Conservation (phyloP, 2,329 filamentous ascomycete genomes). For the Colletotrichum endophyticum region DNA sequence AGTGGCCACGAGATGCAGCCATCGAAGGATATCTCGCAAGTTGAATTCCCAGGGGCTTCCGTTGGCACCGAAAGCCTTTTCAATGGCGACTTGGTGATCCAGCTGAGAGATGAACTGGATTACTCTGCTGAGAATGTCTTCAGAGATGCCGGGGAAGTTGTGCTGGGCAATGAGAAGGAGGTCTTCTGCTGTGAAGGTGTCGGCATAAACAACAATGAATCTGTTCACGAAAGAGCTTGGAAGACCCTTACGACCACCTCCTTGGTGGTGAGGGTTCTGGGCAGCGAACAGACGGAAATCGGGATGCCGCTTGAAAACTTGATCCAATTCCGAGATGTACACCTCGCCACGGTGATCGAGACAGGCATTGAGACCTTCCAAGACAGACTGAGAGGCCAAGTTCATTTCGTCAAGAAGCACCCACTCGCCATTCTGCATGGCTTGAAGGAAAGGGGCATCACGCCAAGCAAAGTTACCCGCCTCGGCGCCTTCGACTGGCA, state of each 20-base stretch:
- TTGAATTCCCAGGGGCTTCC: slow-evolving; percentile 96
- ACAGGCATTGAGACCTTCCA: slow-evolving; percentile 96
- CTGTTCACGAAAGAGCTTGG: slow-evolving; percentile 97
- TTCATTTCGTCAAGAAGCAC: slow-evolving; percentile 99
- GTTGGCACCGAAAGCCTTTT: slow-evolving; percentile 63
- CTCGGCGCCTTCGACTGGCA: slow-evolving; percentile 90
- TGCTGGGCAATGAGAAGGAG: slow-evolving; percentile 80
- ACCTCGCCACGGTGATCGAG: slow-evolving; percentile 95
- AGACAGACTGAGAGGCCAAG: slow-evolving; percentile 91
- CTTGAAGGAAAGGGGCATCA: slow-evolving; percentile 92
- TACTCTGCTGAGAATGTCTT: slow-evolving; percentile 66
- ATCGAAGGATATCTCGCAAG: slow-evolving; percentile 85
- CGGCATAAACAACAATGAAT: slow-evolving; percentile 97
- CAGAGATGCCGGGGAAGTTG: slow-evolving; percentile 70
- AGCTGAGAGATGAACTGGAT: slow-evolving; percentile 84
- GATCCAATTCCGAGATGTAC: slow-evolving; percentile 93
- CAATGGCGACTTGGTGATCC: slow-evolving; percentile 71
- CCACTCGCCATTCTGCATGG: slow-evolving; percentile 97
- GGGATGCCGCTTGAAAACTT: slow-evolving; percentile 88
- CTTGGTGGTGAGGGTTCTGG: slow-evolving; percentile 97
- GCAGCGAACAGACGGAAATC: slow-evolving; percentile 95
- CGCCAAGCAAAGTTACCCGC: slow-evolving; percentile 94
- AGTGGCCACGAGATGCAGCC: slow-evolving; percentile 76
- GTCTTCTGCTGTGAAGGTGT: slow-evolving; percentile 84
- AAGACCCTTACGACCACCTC: slow-evolving; percentile 91